Evolutionary conservation across 768 basidiomycete genomes (phyloP).

Genomic region (Tremella mesenterica): DNA sequence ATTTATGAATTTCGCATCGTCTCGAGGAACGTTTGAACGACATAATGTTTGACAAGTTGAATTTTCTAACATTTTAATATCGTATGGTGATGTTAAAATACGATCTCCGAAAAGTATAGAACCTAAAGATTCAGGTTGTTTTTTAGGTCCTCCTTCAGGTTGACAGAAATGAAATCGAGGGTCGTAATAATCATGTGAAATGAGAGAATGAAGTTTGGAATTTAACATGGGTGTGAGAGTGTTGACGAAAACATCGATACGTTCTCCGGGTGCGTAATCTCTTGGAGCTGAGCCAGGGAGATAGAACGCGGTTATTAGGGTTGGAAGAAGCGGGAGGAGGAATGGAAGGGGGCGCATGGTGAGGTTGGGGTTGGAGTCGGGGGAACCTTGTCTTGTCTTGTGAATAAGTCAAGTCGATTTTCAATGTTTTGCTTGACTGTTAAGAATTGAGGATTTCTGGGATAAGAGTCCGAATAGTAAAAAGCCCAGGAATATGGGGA

Average conservation of each 20-base stretch:
- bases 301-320: conserved; percentile 60
- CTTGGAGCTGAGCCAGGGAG: conserved; percentile 77
- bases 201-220: conserved; percentile 38
- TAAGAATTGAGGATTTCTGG: too few species aligned
- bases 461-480: too few species aligned
- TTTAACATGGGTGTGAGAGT: conserved; percentile 74
- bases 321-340: conserved; percentile 5
- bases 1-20: conserved; percentile 82
- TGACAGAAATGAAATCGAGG: conserved; percentile 72
- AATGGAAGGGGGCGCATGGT: conserved; percentile 4
- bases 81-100: conserved; percentile 81
- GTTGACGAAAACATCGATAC: conserved; percentile 58
- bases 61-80: conserved; percentile 75
- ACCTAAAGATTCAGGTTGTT: conserved; percentile 69
- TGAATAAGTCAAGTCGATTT: too few species aligned
- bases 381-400: too few species aligned
- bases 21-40: conserved; percentile 52
- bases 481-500: too few species aligned
- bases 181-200: conserved; percentile 84
- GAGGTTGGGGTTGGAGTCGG: too few species aligned
- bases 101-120: conserved; percentile 95
- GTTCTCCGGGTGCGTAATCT: conserved; percentile 65
- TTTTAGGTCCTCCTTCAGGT: conserved; percentile 57
- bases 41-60: conserved; percentile 69
- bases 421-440: too few species aligned